A percentile compares a stretch with the other conserved stretches of the same genome.
phyloP scores from a whole-genome alignment of 768 basidiomycete genomes.

The Tulasnella sp. region DNA sequence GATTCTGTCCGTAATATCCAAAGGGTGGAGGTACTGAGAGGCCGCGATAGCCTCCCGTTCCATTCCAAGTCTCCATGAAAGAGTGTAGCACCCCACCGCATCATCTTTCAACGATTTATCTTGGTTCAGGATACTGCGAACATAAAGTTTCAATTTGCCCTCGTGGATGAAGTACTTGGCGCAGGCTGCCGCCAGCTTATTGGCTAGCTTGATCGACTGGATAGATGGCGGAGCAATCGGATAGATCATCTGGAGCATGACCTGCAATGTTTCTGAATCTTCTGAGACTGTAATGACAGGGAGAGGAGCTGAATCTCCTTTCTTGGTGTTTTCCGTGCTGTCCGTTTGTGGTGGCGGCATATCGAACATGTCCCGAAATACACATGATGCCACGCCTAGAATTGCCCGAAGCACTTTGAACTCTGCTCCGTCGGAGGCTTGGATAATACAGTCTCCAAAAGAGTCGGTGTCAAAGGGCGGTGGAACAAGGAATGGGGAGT shows the following conservation, averaged over 20 bases:
- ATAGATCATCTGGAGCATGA: not conserved
- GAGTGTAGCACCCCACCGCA: not conserved
- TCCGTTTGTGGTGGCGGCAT: not conserved
- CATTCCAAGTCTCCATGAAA: not conserved
- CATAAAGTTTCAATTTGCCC: not conserved
- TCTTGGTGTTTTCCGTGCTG: not conserved
- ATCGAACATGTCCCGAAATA: constrained; percentile 29
- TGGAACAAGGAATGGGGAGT: not conserved
- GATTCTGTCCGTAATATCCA: too few species aligned
- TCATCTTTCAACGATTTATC: not conserved
- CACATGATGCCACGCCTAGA: constrained; percentile 9
- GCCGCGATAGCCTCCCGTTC: not conserved
- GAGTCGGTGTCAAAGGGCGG: not conserved
- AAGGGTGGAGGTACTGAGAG: not conserved
- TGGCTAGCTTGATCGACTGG: not conserved
- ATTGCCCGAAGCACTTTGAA: constrained; percentile 18
- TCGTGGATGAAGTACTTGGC: not conserved
- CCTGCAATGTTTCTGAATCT: not conserved
- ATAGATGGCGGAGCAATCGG: not conserved
- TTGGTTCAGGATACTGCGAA: not conserved
- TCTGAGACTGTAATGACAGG: not conserved
- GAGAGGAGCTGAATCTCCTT: not conserved
- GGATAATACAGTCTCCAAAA: not conserved
- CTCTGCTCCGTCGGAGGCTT: constrained; percentile 13
- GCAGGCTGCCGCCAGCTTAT: not conserved